A percentile compares a stretch with the other conserved stretches of the same genome.
Evolutionary conservation across 148 eudicot species (phyloP).

Genomic region (Linanthus parryae): DNA sequence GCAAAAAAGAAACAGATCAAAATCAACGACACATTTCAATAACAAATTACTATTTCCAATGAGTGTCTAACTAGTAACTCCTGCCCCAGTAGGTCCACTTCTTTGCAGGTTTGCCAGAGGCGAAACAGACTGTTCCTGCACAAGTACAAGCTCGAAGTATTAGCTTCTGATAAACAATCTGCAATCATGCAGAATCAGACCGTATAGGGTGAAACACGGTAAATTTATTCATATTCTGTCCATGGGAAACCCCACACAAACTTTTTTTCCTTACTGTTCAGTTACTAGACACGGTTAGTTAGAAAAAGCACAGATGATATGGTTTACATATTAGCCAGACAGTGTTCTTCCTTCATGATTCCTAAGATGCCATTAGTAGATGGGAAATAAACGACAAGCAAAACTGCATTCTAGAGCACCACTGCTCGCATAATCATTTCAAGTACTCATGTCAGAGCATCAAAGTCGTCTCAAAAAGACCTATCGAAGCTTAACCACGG

Average conservation of each 20-base stretch:
- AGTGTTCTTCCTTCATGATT: too few relatives aligned
- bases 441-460: too few relatives aligned
- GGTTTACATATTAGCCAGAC: too few relatives aligned
- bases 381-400: too few relatives aligned
- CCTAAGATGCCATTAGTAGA: too few relatives aligned
- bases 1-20: neutral
- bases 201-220: too few relatives aligned
- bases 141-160: neutral
- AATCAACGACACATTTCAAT: neutral
- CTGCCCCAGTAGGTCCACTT: conserved; percentile 99
- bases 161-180: neutral
- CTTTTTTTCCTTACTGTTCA: neutral
- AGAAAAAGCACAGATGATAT: neutral
- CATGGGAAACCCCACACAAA: neutral
- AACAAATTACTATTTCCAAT: too few relatives aligned
- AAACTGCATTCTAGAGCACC: too few relatives aligned
- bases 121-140: conserved; percentile 89
- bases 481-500: too few relatives aligned
- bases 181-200: neutral
- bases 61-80: conserved; percentile 43
- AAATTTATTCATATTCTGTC: too few relatives aligned
- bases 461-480: too few relatives aligned
- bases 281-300: neutral
- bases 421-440: too few relatives aligned
- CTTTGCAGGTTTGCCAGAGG: conserved; percentile 93